These are phyloP conservation scores for Galeopsis tetrahit DNA, from an alignment of 257 asterid genomes.

Conservation along the genomic window DNA sequence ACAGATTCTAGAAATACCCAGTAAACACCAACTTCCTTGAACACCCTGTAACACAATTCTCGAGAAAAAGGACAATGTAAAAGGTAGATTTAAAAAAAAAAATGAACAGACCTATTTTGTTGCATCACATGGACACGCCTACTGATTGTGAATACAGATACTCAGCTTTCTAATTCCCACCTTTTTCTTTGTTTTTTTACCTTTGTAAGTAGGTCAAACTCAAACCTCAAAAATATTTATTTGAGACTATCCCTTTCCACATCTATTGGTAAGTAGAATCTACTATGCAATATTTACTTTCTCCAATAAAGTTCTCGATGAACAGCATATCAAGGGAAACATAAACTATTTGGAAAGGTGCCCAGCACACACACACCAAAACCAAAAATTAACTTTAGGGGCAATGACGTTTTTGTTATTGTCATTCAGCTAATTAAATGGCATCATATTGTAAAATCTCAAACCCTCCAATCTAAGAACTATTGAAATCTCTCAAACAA, in stretches of 20 bases:
- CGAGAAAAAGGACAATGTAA: too few relatives aligned
- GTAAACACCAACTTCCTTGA: too few relatives aligned
- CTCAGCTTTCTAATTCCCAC: neutral
- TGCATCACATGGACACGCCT: neutral
- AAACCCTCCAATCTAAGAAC: neutral
- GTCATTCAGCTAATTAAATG: neutral
- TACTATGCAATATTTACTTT: neutral
- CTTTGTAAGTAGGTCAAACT: neutral
- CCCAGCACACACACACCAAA: neutral
- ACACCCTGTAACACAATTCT: too few relatives aligned
- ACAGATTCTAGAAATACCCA: too few relatives aligned
- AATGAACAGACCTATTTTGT: neutral
- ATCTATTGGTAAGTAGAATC: constrained; percentile 1
- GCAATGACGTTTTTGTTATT: neutral
- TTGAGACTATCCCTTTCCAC: neutral
- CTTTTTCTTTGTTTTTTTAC: neutral
- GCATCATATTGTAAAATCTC: neutral
- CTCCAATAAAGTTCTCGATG: neutral
- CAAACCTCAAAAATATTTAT: neutral
- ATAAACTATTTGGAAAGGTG: neutral
- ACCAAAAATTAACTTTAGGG: neutral
- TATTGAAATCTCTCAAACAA: neutral
- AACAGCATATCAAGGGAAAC: neutral
- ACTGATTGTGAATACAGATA: constrained; percentile 8
- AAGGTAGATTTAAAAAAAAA: neutral